phyloP scores from a whole-genome alignment of 2,329 filamentous ascomycete genomes.

The Monosporascus sp. region DNA sequence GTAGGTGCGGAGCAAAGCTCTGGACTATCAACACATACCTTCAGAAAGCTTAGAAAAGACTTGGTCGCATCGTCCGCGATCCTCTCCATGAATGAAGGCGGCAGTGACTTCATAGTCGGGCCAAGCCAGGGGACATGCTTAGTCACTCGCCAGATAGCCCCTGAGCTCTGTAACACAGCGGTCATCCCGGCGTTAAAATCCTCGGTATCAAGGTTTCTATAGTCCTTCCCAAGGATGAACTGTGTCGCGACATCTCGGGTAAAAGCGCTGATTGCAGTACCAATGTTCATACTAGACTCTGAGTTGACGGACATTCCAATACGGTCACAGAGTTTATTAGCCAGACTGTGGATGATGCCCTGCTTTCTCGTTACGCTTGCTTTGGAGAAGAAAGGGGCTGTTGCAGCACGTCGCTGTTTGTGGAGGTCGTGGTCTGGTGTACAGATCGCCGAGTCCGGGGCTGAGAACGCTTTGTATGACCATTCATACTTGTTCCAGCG shows the following conservation, averaged over 20 bases:
- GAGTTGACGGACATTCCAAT: background rate
- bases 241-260: constrained; percentile 6
- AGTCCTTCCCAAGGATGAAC: constrained; percentile 5
- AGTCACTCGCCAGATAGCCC: constrained; percentile 1
- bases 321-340: constrained; percentile 1
- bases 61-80: background rate
- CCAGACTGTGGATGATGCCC: constrained; percentile 1
- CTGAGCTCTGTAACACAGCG: background rate
- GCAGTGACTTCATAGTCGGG: background rate
- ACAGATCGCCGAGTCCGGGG: constrained; percentile 1
- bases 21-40: too few relatives aligned
- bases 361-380: constrained; percentile 3
- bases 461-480: constrained; percentile 6
- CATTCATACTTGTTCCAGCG: constrained; percentile 10
- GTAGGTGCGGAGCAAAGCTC: too few relatives aligned
- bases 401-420: constrained; percentile 3
- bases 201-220: constrained; percentile 4
- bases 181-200: constrained; percentile 6
- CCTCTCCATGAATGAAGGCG: background rate
- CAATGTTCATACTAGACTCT: constrained; percentile 1
- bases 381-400: constrained; percentile 10
- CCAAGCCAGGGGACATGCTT: constrained; percentile 3
- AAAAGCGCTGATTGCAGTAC: constrained; percentile 4
- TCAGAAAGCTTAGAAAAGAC: too few relatives aligned
- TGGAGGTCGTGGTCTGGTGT: constrained; percentile 4